phyloP scores from a whole-genome alignment of 176 grass and related monocot species.

The Eragrostis nindensis region DNA sequence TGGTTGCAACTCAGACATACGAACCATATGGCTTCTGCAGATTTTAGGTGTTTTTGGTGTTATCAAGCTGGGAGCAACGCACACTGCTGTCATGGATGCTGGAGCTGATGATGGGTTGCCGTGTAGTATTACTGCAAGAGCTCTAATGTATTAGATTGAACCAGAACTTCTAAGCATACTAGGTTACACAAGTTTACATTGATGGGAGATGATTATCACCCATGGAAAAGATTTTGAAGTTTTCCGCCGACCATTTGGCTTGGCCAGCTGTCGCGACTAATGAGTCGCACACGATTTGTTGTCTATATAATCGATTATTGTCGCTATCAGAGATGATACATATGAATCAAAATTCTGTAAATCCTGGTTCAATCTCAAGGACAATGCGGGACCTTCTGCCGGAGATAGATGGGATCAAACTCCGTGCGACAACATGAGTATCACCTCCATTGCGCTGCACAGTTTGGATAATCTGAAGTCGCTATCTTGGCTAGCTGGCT shows the following conservation, averaged over 20 bases:
- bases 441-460: slow-evolving; percentile 26
- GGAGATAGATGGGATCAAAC: not conserved
- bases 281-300: not conserved
- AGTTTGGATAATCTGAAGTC: slow-evolving; percentile 26
- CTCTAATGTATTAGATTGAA: not conserved
- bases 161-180: not conserved
- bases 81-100: not conserved
- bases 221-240: not conserved
- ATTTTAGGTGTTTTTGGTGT: not conserved
- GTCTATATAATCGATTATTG: slow-evolving; percentile 10
- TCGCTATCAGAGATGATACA: slow-evolving; percentile 5
- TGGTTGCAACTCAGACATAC: not conserved
- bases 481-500: slow-evolving; percentile 42
- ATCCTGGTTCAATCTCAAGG: not conserved
- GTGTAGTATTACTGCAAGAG: not conserved
- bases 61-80: slow-evolving; percentile 15
- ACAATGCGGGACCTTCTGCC: not conserved
- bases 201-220: not conserved
- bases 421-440: slow-evolving; percentile 1
- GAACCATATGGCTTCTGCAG: not conserved
- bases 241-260: slow-evolving; percentile 18
- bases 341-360: slow-evolving; percentile 1
- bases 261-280: slow-evolving; percentile 1
- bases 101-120: not conserved
- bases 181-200: not conserved